Conservation (phyloP, 768 basidiomycete genomes). For the Boletus bicolor region DNA sequence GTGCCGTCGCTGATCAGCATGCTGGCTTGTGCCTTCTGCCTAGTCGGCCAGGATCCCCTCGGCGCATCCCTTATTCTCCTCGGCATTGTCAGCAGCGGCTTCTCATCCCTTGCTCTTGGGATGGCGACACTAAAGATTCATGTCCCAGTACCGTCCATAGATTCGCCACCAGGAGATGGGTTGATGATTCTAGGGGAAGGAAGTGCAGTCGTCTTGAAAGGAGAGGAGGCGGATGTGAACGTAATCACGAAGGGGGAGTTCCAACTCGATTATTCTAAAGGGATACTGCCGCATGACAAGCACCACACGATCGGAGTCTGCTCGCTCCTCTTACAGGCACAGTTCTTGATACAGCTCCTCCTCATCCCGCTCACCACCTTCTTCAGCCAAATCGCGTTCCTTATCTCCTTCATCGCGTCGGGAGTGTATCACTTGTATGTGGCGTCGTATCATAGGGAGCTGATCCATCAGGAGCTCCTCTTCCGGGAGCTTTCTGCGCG, state of each 20-base stretch:
- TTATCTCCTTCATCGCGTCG: constrained; percentile 28
- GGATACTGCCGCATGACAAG: constrained; percentile 1
- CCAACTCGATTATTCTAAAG: constrained; percentile 22
- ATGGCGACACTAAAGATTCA: constrained; percentile 24
- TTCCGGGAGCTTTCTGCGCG: constrained; percentile 1
- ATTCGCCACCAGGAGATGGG: constrained; percentile 32
- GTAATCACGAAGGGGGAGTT: constrained; percentile 33
- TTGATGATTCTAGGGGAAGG: constrained; percentile 21
- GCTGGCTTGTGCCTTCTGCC: constrained; percentile 17
- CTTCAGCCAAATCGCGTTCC: constrained; percentile 33
- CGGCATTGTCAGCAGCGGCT: constrained; percentile 31
- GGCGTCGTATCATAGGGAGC: constrained; percentile 30
- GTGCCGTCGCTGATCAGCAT: constrained; percentile 27
- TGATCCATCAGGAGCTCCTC: constrained; percentile 20
- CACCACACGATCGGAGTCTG: constrained; percentile 18
- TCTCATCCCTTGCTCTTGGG: constrained; percentile 29
- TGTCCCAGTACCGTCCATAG: constrained; percentile 20
- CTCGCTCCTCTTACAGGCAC: constrained; percentile 27
- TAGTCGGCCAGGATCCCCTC: constrained; percentile 21
- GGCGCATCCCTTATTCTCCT: constrained; percentile 30
- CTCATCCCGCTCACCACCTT: constrained; percentile 28
- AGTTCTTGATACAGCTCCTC: constrained; percentile 32
- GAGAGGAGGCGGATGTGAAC: constrained; percentile 27
- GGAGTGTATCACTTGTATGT: constrained; percentile 33
- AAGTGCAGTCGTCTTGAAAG: constrained; percentile 27